Percentiles rank a stretch among this genome's conserved stretches.
Conservation (phyloP, 2,329 filamentous ascomycete genomes). For the Coniochaeta sp. region DNA sequence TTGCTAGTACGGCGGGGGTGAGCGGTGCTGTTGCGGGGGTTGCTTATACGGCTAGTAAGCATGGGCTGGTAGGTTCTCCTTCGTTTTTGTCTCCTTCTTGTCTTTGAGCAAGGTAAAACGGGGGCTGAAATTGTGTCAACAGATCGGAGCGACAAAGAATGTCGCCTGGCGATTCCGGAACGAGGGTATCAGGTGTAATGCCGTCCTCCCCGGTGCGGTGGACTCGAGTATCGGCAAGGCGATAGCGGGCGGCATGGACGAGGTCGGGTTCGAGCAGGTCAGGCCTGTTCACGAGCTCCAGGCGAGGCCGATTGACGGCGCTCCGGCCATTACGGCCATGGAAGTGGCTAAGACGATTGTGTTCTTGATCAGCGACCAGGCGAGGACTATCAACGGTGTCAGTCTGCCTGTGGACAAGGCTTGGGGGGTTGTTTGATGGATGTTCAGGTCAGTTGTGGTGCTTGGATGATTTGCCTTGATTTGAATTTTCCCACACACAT, state of each 20-base stretch:
- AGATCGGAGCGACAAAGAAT: conserved; percentile 37
- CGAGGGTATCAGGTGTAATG: conserved; percentile 36
- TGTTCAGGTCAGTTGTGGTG: not conserved
- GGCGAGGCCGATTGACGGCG: conserved; percentile 11
- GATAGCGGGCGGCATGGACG: conserved; percentile 11
- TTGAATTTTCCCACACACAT: not conserved
- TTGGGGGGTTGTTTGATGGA: conserved; percentile 22
- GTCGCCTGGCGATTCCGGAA: conserved; percentile 36
- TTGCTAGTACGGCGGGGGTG: conserved; percentile 24
- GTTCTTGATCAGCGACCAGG: conserved; percentile 26
- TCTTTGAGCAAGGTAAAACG: conserved; percentile 1
- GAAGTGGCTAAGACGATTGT: conserved; percentile 28
- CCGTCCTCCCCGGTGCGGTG: conserved; percentile 28
- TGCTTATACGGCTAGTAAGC: conserved; percentile 36
- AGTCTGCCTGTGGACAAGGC: conserved; percentile 26
- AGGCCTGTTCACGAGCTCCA: conserved; percentile 23
- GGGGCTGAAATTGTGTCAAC: not conserved
- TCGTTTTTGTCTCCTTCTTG: not conserved
- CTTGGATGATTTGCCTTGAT: not conserved
- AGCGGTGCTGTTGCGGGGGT: conserved; percentile 31
- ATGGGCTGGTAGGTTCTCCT: conserved; percentile 26
- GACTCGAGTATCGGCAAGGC: conserved; percentile 20
- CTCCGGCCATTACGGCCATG: conserved; percentile 17
- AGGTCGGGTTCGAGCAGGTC: conserved; percentile 16
- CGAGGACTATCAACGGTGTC: conserved; percentile 25